phyloP scores from a whole-genome alignment of 208 protist genomes.

The Leishmania turanica region DNA sequence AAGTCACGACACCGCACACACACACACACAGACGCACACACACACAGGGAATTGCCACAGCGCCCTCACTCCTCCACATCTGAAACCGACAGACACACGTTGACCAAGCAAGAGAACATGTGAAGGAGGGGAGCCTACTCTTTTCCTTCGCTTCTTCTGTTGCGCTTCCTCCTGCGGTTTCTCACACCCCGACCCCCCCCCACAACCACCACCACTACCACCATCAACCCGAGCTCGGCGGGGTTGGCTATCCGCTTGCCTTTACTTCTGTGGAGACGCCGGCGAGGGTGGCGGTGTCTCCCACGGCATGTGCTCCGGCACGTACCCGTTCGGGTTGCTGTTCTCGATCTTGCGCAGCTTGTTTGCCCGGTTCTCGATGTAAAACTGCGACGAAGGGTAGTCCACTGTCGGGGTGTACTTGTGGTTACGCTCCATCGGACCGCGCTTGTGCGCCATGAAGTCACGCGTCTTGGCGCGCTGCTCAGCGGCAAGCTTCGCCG shows the following conservation, averaged over 20 bases:
- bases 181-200: background rate
- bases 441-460: slow-evolving; percentile 47
- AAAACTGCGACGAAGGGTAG: slow-evolving; percentile 23
- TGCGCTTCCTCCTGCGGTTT: background rate
- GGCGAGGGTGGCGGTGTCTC: slow-evolving; percentile 22
- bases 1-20: background rate
- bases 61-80: background rate
- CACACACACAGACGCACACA: background rate
- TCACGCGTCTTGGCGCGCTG: slow-evolving; percentile 61
- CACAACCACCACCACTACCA: too few relatives aligned
- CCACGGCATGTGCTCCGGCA: slow-evolving; percentile 64
- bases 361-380: slow-evolving; percentile 31
- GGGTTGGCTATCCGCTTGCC: background rate
- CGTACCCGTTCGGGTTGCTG: slow-evolving; percentile 70
- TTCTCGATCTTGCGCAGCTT: slow-evolving; percentile 53
- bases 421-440: slow-evolving; percentile 12
- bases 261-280: slow-evolving; percentile 43
- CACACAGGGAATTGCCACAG: background rate
- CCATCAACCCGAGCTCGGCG: background rate
- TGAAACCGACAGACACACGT: background rate
- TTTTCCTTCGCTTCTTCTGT: background rate
- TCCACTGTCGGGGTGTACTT: slow-evolving; percentile 35
- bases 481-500: slow-evolving; percentile 56
- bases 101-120: too few relatives aligned
- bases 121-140: too few relatives aligned